Base-by-base conservation (phyloP, 495 filamentous ascomycete species). In the Daldinia caldariorum region DNA sequence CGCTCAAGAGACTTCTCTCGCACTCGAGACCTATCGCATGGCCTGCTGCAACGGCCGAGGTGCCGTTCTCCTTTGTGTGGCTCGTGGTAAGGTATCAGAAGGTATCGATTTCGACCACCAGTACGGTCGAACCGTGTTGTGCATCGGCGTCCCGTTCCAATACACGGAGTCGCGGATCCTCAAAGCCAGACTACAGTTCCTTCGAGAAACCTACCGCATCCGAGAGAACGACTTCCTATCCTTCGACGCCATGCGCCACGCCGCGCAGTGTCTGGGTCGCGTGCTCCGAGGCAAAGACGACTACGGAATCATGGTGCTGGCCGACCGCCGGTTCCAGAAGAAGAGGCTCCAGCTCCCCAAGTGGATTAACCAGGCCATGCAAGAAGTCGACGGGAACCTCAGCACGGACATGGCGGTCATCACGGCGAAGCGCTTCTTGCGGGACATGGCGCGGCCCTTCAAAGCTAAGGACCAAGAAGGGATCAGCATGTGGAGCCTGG, bases 61-160 rank as follows among this genome's bases (percentile, higher is more conserved):
- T 54, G 96, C 96, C 3, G 89, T 98, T 34, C 82, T 99, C 45
- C 88, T 97, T 5, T 97, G 93, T 77, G 94, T 97, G 78, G 95
- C 94, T 6, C 92, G 96, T 75, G 96, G 96, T 10, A 99, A 99
- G 77, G 96, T 99, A 2, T 92, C 89, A 2, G 96, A 99, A 73
- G 96, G 96, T 47, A 97, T 99, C 59, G 96, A 99, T 87, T 99
- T 99, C 73, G 96, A 99, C 77, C 95, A 99, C 73, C 94, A 99
- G 70, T 99, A 97, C 79, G 96, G 96, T 14, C 92, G 96, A 64
- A 95, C 94, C 1, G 96, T 99, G 82, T 76, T 99, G 10, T 97
- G 93, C 79, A 97, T 99, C 63, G 95, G 96, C 70, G 94, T 97
- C 4, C 96, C 96, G 0, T 99, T 97, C 83, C 96, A 99, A 78